Conservation (phyloP, 257 asterid species). For the Forsythia suspensa region DNA sequence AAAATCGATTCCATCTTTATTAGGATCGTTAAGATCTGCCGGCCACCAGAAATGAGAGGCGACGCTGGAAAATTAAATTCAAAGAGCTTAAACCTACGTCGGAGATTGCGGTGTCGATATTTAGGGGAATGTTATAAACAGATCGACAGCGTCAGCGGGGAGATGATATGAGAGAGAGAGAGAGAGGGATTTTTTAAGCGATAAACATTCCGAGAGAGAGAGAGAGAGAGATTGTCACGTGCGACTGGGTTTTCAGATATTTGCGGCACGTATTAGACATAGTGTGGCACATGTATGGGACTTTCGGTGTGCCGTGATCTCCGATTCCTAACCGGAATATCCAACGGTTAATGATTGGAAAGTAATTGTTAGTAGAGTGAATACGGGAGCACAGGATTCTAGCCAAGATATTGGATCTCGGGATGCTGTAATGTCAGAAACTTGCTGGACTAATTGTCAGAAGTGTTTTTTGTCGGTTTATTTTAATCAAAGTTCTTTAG, state of each 20-base stretch:
- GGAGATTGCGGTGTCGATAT: slow-evolving; percentile 19
- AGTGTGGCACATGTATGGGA: slow-evolving; percentile 30
- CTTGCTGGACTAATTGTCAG: slow-evolving; percentile 41
- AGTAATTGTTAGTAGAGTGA: background rate
- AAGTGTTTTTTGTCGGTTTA: slow-evolving; percentile 27
- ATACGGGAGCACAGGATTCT: slow-evolving; percentile 22
- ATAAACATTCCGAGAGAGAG: slow-evolving; percentile 18
- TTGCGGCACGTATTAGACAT: slow-evolving; percentile 44
- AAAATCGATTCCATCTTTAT: slow-evolving; percentile 78
- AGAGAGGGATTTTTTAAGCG: slow-evolving; percentile 23
- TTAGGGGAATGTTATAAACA: slow-evolving; percentile 31
- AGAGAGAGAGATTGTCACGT: slow-evolving; percentile 43
- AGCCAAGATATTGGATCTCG: slow-evolving; percentile 46
- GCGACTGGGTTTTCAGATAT: slow-evolving; percentile 23
- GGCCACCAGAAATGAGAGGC: slow-evolving; percentile 12
- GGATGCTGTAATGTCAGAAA: slow-evolving; percentile 32
- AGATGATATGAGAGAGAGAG: no score
- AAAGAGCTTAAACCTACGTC: background rate
- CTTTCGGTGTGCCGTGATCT: slow-evolving; percentile 41
- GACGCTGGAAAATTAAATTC: background rate
- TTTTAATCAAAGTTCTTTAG: background rate
- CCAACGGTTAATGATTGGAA: background rate
- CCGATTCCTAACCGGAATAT: background rate
- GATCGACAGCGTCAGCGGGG: slow-evolving; percentile 23
- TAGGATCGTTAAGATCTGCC: slow-evolving; percentile 24